Conservation (phyloP, 768 basidiomycete species). For the Russula compacta region DNA sequence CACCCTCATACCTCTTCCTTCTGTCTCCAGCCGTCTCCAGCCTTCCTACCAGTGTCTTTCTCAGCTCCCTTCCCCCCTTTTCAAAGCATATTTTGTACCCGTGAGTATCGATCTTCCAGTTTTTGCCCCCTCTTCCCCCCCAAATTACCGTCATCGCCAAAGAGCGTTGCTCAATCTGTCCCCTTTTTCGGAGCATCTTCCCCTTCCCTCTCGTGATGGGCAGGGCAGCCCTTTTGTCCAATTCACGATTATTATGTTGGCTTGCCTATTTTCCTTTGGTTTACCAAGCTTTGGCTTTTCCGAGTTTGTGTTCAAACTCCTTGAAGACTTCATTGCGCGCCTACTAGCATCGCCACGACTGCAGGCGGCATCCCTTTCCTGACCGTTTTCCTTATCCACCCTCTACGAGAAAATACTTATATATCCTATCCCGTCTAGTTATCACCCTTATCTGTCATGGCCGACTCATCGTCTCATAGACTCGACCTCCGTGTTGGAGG, state of each 20-base stretch:
- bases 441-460: conserved; percentile 38
- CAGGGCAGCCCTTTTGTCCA: neutral
- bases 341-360: conserved; percentile 5
- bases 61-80: conserved; percentile 5
- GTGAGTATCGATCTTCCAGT: conserved; percentile 1
- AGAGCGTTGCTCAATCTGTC: neutral
- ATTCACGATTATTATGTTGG: neutral
- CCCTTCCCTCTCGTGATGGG: neutral
- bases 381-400: neutral
- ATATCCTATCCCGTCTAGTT: conserved; percentile 1
- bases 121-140: neutral
- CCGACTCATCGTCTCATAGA: conserved; percentile 62
- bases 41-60: conserved; percentile 7
- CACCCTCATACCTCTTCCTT: conserved; percentile 21
- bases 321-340: neutral
- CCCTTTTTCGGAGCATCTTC: conserved; percentile 6
- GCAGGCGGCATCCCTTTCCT: neutral
- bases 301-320: neutral
- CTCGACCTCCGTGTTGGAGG: conserved; percentile 85
- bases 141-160: neutral
- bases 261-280: neutral
- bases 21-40: conserved; percentile 18
- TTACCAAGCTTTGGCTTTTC: neutral
- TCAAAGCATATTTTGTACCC: neutral
- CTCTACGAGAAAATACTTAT: conserved; percentile 4